Base-by-base conservation (phyloP, 371 early-diverging fungal species). In the Mortierella sp. region DNA sequence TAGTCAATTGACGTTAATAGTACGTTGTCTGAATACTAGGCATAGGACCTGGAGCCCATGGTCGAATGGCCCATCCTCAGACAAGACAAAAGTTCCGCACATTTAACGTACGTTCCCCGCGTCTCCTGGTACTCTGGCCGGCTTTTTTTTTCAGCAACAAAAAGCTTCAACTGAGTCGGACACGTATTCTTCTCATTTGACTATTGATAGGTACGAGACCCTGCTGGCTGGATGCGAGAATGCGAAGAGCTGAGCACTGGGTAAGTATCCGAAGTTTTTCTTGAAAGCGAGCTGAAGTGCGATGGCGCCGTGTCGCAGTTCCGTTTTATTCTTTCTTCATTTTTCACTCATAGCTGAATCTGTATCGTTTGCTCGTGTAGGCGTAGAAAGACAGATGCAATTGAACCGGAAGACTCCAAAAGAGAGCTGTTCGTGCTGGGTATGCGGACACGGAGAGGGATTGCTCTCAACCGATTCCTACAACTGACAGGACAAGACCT, bases 31-130 rank as follows among this genome's bases (percentile, higher is more conserved):
- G 21, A 11, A 31, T 34, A 31, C n/a, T 73, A 92, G 93, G 93
- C 0, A 90, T 97, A 48, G 97, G 97, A 0, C 97, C 97, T 3
- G 97, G 97, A 16, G 96, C 97, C 5, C 97, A 97, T 81, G 96
- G 97, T 4, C 89, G 96, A 21, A 70, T 95, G 61, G 89, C 87
- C 5, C 89, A 90, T 28, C 79, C 80, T 16, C 74, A 69, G 1
- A 86, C 74, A n/a, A 76, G 88, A 5, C 70, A 78, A 54, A 83
- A 92, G 1, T 69, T 83, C 37, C 85, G 95, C 31, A 93, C 95
- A 0, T 93, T 91, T 82, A 92, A 93, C 28, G 93, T 94, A 82
- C 76, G 88, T 53, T 31, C 2, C 37, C 75, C 19, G 2, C 19
- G 4, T 13, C 53, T 21, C 24, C 53, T 53, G 3, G 53, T 5